phyloP scores from a whole-genome alignment of 805 yeast species.

The Clavispora carvajalis region DNA sequence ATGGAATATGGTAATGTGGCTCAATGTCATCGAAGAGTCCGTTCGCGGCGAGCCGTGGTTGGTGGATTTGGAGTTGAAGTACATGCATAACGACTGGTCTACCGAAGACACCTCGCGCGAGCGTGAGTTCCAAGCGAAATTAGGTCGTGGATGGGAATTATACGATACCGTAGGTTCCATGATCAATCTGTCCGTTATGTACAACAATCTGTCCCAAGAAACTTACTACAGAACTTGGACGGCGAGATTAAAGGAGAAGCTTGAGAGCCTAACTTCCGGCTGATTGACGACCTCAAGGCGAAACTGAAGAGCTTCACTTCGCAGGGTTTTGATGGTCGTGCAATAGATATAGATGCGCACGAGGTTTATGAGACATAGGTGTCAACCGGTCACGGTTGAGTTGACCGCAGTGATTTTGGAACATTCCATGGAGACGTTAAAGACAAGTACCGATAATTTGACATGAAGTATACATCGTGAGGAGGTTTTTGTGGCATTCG shows the following conservation, averaged over 20 bases:
- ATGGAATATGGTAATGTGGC: slow-evolving; percentile 48
- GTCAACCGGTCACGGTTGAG: no score
- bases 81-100: slow-evolving; percentile 29
- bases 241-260: slow-evolving; percentile 7
- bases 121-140: slow-evolving; percentile 24
- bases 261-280: not conserved
- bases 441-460: no score
- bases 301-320: no score
- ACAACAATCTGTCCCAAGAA: slow-evolving; percentile 26
- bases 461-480: no score
- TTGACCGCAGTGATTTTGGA: no score
- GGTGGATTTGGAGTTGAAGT: slow-evolving; percentile 44
- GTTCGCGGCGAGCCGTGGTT: slow-evolving; percentile 61
- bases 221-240: slow-evolving; percentile 32
- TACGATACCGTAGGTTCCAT: slow-evolving; percentile 29
- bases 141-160: slow-evolving; percentile 30
- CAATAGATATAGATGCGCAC: no score
- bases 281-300: no score
- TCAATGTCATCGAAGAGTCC: slow-evolving; percentile 47
- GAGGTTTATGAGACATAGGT: no score
- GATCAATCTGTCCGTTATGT: slow-evolving; percentile 26
- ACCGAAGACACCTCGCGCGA: slow-evolving; percentile 15
- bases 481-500: no score
- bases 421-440: no score
- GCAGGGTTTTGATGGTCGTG: no score